Conservation (phyloP, 2,329 filamentous ascomycete species). For the Fusarium staphyleae region DNA sequence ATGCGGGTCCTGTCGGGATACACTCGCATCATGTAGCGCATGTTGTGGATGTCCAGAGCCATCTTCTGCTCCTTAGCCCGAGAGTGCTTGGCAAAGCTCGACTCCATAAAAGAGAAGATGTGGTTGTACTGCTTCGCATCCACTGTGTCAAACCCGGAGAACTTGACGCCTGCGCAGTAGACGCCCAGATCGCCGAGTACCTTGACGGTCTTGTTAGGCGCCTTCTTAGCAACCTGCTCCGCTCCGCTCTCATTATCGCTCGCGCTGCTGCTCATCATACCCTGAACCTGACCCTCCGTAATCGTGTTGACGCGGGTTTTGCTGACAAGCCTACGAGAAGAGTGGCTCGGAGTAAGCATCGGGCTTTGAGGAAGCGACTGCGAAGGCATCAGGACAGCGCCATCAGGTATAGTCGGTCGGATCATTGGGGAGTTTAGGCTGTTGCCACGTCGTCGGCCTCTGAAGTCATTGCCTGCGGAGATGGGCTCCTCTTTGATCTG, state of each 20-base stretch:
- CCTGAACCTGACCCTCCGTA: slow-evolving; percentile 63
- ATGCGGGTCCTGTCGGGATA: slow-evolving; percentile 87
- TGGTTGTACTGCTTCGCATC: slow-evolving; percentile 92
- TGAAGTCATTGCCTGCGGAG: slow-evolving; percentile 42
- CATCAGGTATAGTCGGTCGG: slow-evolving; percentile 68
- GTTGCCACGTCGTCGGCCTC: slow-evolving; percentile 63
- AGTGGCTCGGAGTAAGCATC: slow-evolving; percentile 59
- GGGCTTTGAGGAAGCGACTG: slow-evolving; percentile 63
- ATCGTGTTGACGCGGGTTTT: slow-evolving; percentile 66
- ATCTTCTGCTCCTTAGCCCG: slow-evolving; percentile 78
- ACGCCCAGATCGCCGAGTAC: slow-evolving; percentile 86
- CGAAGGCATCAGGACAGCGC: slow-evolving; percentile 55
- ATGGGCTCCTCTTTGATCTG: slow-evolving; percentile 52
- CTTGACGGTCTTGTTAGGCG: slow-evolving; percentile 84
- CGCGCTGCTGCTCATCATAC: slow-evolving; percentile 65
- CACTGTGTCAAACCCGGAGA: slow-evolving; percentile 76
- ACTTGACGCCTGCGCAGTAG: slow-evolving; percentile 77
- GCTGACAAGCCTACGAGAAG: slow-evolving; percentile 55
- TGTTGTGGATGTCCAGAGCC: slow-evolving; percentile 87
- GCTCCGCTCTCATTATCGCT: slow-evolving; percentile 81
- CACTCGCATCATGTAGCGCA: slow-evolving; percentile 89
- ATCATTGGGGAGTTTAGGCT: slow-evolving; percentile 75
- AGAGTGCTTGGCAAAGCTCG: slow-evolving; percentile 82
- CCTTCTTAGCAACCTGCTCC: slow-evolving; percentile 65
- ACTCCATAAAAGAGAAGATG: slow-evolving; percentile 93